phyloP scores from a whole-genome alignment of 140 eudicot species.

The Ambrosia hybrid region DNA sequence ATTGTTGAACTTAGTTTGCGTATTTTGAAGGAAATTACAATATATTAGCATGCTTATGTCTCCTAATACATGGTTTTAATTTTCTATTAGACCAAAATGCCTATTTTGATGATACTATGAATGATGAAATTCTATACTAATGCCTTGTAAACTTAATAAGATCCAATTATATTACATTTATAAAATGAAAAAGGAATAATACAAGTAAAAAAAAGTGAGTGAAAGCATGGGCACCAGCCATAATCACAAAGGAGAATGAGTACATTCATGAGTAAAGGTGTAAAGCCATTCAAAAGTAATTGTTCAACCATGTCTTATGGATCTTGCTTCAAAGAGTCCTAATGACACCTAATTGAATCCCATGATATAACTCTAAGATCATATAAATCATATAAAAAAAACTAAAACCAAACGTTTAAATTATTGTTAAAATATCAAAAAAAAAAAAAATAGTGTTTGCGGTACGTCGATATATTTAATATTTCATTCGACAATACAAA shows the following conservation, averaged over 20 bases:
- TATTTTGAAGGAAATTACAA: conserved; percentile 14
- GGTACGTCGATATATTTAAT: neutral
- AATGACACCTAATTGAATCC: conserved; percentile 27
- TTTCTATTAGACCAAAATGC: too few species aligned
- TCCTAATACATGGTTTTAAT: neutral
- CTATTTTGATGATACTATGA: neutral
- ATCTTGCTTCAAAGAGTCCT: conserved; percentile 36
- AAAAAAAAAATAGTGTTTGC: neutral
- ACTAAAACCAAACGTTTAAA: neutral
- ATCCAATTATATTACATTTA: neutral
- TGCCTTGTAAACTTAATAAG: neutral
- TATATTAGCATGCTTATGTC: neutral
- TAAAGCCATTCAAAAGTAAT: conserved; percentile 33
- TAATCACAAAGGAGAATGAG: conserved; percentile 32
- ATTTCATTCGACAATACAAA: neutral
- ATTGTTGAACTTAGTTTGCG: neutral
- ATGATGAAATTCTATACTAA: too few species aligned
- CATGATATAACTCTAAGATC: conserved; percentile 26
- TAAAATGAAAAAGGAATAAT: neutral
- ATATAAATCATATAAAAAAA: neutral
- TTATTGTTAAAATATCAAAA: neutral
- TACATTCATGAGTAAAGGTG: conserved; percentile 46
- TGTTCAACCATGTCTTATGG: conserved; percentile 34
- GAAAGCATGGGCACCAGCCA: conserved; percentile 35
- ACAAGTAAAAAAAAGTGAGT: conserved; percentile 27